Base-by-base conservation (phyloP, 805 yeast species). In the Zygosaccharomyces rouxii region DNA sequence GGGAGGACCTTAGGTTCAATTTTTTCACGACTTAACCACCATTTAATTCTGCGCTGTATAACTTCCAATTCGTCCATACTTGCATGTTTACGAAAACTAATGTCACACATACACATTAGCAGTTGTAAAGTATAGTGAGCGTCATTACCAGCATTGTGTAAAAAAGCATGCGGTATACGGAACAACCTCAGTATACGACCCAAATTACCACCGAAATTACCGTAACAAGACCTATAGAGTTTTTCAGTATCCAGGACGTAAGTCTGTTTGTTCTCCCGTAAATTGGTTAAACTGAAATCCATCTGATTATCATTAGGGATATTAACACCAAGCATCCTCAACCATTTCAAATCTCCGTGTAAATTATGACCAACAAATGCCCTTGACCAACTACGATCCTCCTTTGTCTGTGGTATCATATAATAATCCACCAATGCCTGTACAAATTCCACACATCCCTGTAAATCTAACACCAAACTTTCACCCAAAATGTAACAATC, bases 111-210 rank as follows among this genome's bases (percentile, higher is more conserved):
- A 30, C 72, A 71, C 57, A 81, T 52, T 7, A 77, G 73, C n/a
- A 77, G 68, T 26, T 76, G 48, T 41, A 83, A 62, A 0, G 89
- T 84, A 53, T 73, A 81, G 56, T 80, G 79, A 5, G 87, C 79
- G 62, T 84, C 90, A 57, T 84, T 84, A 2, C 83, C 86, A 1
- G 86, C 89, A 59, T 84, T 84, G 60, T 84, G 89, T 41, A 84
- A 66, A 53, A 71, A 73, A 0, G 81, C 74, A 57, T 79, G 80
- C 1, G 86, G 85, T 5, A 84, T 71, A 23, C 69, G 67, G 43
- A 79, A 64, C 42, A 71, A 59, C 35, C 76, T 62, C 14, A 83
- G 66, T 0, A 78, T 61, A 18, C 72, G 74, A 13, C 77, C 71
- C 38, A 84, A 60, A 6, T 75, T 69, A 3, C 73, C 67, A 5